Evolutionary conservation across 306 rosid genomes (phyloP), one percentile per base, ranked within the genome.

Genomic region (Prunus mongolica): DNA sequence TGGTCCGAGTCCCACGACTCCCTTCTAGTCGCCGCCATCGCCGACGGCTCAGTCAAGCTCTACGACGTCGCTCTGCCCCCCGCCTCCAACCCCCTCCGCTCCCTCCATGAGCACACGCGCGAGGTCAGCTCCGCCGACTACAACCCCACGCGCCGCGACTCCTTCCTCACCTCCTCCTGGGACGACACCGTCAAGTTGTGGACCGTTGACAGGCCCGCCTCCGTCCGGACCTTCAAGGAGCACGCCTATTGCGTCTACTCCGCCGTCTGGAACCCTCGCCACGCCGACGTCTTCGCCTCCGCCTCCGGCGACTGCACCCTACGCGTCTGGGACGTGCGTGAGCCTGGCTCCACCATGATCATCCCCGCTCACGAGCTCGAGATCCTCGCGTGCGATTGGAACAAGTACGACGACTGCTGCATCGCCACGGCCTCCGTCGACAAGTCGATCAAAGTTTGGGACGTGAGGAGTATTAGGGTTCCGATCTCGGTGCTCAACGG

Each of bases 1-100:
- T 92, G 97, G 97, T 95, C 97, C 7, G 97, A 95, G 64, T 95
- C 97, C 25, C 99, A 95, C 83, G 98, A 92, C 7, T 90, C 96
- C 57, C 79, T 92, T 45, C 81, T 90, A 19, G 91, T 90, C 47
- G 98, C 98, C 27, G 97, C 97, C 84, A 62, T 95, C 16, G 98
- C 96, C 58, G 98, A 95, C 19, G 98, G 97, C 45, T 95, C 98
- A 49, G 91, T 95, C 74, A 92, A 95, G 85, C 88, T 95, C 72
- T 95, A 90, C 76, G 97, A 95, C 83, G 83, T 86, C 34, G 91
- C 91, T 0, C 91, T 91, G 16, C 94, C 97, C 0, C 96, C 96
- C 0, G 18, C 93, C 12, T 71, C 90, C 9, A 95, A 95, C 82
- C 99, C 97, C 0, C 87, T 95, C 50, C 97, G 99, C 15, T 95